Evolutionary conservation across 2,329 filamentous ascomycete species (phyloP), one percentile per base, ranked within the genome.

Genomic region (Trichoderma arundinaceum): DNA sequence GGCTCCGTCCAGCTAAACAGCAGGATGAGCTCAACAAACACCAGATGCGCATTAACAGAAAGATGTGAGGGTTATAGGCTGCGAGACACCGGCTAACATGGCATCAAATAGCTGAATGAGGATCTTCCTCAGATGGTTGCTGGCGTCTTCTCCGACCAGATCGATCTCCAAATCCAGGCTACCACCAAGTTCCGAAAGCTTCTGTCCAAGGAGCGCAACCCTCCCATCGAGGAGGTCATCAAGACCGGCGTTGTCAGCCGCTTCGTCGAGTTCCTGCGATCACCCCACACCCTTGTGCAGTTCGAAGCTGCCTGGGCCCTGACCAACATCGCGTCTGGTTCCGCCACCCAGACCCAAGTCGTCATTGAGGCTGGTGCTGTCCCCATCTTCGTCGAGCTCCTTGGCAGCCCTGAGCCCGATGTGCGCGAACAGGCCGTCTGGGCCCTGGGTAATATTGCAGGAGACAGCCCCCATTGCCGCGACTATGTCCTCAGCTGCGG

Each of bases 161-260:
- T 99, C 80, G 95, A 99, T 77, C 87, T 91, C 72, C 95, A 99
- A 82, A 99, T 99, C 73, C 90, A 94, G 81, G 93, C 94, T 66
- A 99, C 95, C 33, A 99, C 95, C 72, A 97, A 97, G 80, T 99
- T 99, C 86, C 87, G 95, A 78, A 99, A 99, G 86, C 87, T 99
- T 48, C 85, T 99, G 33, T 97, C 93, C 71, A 99, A 99, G 84
- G 95, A 99, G 84, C 92, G 95, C 77, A 99, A 99, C 83, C 95
- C 95, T 53, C 95, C 95, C 52, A 99, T 99, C 77, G 95, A 99
- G 83, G 93, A 96, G 77, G 95, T 99, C 72, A 99, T 99, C 81
- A 96, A 98, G 86, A 98, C 95, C 67, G 95, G 95, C 75, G 95
- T 99, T 70, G 95, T 99, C 71, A 90, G 89, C 83, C 91, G 95